Percentiles rank a stretch among this genome's conserved stretches.
These are phyloP conservation scores for Mucor plumbeus DNA, from an alignment of 371 early-diverging fungal genomes.

Conservation along the genomic window DNA sequence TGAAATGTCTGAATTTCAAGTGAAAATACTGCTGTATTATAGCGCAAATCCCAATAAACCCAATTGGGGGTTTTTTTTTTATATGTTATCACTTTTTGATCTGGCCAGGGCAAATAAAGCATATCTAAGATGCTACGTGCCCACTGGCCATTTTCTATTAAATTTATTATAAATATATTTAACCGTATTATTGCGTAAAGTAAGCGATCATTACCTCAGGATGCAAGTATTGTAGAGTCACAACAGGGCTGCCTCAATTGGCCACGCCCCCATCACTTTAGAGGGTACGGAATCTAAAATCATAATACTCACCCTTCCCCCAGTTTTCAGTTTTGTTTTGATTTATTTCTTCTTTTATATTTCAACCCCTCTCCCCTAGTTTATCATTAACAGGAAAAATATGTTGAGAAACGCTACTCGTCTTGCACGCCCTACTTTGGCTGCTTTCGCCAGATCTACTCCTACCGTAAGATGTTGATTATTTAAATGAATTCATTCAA, in stretches of 20 bases:
- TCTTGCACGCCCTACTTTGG: constrained; percentile 52
- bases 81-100: too few relatives aligned
- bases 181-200: too few relatives aligned
- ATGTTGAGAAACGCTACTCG: constrained; percentile 62
- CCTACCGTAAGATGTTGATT: constrained; percentile 77
- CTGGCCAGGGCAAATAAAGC: too few relatives aligned
- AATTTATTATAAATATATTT: too few relatives aligned
- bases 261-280: constrained; percentile 1
- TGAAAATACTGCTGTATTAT: too few relatives aligned
- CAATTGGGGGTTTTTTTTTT: too few relatives aligned
- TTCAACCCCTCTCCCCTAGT: constrained; percentile 24
- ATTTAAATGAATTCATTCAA: constrained; percentile 96
- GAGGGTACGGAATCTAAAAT: constrained; percentile 1
- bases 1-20: too few relatives aligned
- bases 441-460: constrained; percentile 46
- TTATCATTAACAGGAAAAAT: constrained; percentile 1
- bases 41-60: too few relatives aligned
- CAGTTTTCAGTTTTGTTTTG: constrained; percentile 34
- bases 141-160: too few relatives aligned
- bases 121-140: too few relatives aligned
- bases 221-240: neutral
- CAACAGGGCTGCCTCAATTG: neutral
- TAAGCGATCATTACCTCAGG: neutral
- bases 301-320: constrained; percentile 19
- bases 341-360: constrained; percentile 23